Evolutionary conservation across 2,329 filamentous ascomycete species (phyloP), one percentile per base, ranked within the genome.

Genomic region (Xylaria sp.): DNA sequence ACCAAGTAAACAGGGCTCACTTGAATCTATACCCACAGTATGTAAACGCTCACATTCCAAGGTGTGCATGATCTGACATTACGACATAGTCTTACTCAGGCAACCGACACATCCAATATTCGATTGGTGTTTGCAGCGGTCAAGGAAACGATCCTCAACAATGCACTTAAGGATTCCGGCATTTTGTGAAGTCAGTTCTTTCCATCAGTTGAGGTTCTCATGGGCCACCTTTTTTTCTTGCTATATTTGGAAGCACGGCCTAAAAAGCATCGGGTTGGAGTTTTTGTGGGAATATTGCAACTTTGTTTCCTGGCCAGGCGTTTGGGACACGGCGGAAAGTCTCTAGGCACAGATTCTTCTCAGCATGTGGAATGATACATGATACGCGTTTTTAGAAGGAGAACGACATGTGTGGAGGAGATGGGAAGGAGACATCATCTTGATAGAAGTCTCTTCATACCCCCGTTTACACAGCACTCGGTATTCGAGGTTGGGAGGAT

Each of bases 131-230:
- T 99, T 81, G 96, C 95, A 38, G 96, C 96, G 9, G 96, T 99
- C 67, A 99, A 99, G 80, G 96, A 99, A 82, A 99, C 96, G 38
- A 99, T 99, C 76, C 83, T 99, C 73, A 97, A 98, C 81, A 99
- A 99, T 79, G 96, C 96, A 54, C 87, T 99, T 73, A 97, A 97
- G 82, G 96, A 99, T 80, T 98, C 96, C 25, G 96, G 96, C 73
- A 98, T 99, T 79, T 88, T 99, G 74, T 94, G 81, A 91, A 76
- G 71, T 70, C 66, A 60, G 63, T 56, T 72, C 61, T 73, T 67
- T 51, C 61, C 45, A 13, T 61, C 39, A 66, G 51, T 49, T 66
- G 31, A 61, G 55, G 42, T 55, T 55, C 50, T 49, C 44, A 63
- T 45, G 53, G 38, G 20, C 49, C 39, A 42, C 50, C n/a, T 22